Base-by-base conservation (phyloP, 805 yeast species). In the Lipomyces anomalus region DNA sequence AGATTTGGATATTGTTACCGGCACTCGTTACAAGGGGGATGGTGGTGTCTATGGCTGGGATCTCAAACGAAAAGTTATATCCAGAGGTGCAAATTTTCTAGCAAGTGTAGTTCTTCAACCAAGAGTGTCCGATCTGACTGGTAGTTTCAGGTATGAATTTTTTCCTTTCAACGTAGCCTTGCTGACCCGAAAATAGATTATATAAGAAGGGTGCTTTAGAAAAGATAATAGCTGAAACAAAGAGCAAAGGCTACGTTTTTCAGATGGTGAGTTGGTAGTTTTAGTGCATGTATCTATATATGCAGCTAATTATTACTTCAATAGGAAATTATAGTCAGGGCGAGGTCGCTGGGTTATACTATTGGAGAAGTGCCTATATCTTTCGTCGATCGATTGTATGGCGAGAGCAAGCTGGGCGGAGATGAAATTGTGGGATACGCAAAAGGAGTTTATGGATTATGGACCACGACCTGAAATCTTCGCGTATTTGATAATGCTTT, bases 21-120 rank as follows among this genome's bases (percentile, higher is more conserved):
- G 73, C 5, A 83, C 90, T 6, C 74, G 90, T 59, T 82, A 83
- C 57, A 82, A 84, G 7, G 89, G 89, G 13, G 71, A 82, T 56
- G 90, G 90, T 26, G 90, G 90, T 40, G 90, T 82, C 24, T 83
- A 74, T 59, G 90, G 90, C 40, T 82, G 90, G 90, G 88, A 83
- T 60, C 73, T 82, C 63, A 82, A 82, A 72, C 71, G 90, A 61
- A 82, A 82, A 61, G 70, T 83, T 61, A 84, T 81, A 40, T 79
- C 85, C 13, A 72, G 89, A 61, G 89, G 89, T 35, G 90, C 90
- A 59, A 82, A 82, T 66, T 82, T 83, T 66, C 68, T 83, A 57
- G 88, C 90, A 35, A 72, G 84, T 28, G 75, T 80, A 21, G 77
- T 80, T 38, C 73, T 82, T 59, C 74, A 85, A 62, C 90, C 90